These are phyloP conservation scores for Aspergillus arachidicola DNA, from an alignment of 2,329 filamentous ascomycete genomes.

Conservation along the genomic window DNA sequence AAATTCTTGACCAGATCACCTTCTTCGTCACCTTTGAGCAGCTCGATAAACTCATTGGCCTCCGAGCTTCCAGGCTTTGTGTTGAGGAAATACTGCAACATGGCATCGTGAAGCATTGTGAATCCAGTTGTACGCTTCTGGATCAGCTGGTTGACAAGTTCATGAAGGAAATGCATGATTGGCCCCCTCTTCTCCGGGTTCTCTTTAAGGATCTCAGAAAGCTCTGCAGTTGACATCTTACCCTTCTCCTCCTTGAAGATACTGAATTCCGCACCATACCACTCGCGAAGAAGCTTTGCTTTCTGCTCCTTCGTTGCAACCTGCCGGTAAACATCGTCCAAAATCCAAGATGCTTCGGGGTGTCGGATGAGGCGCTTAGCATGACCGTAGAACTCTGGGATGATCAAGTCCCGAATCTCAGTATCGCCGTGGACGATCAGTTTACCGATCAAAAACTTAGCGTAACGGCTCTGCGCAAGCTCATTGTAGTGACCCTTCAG, in stretches of 20 bases:
- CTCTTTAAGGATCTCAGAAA: slow-evolving; percentile 72
- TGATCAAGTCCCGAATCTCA: slow-evolving; percentile 83
- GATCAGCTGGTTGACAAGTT: slow-evolving; percentile 86
- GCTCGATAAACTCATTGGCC: slow-evolving; percentile 82
- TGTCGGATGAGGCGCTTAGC: slow-evolving; percentile 94
- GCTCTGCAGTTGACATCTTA: slow-evolving; percentile 60
- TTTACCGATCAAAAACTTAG: slow-evolving; percentile 96
- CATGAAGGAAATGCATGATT: slow-evolving; percentile 82
- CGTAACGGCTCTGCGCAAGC: slow-evolving; percentile 91
- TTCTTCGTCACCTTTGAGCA: slow-evolving; percentile 87
- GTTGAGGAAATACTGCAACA: slow-evolving; percentile 93
- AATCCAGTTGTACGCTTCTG: slow-evolving; percentile 98
- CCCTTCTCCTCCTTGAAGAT: slow-evolving; percentile 68
- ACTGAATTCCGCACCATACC: slow-evolving; percentile 93
- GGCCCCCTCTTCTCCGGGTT: slow-evolving; percentile 83
- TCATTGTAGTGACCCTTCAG: slow-evolving; percentile 81
- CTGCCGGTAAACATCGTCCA: slow-evolving; percentile 93
- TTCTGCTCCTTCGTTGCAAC: slow-evolving; percentile 86
- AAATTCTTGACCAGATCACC: slow-evolving; percentile 92
- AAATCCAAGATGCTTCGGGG: slow-evolving; percentile 93
- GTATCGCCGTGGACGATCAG: slow-evolving; percentile 88
- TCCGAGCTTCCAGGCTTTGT: slow-evolving; percentile 77
- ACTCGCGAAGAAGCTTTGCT: slow-evolving; percentile 81
- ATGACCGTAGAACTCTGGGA: slow-evolving; percentile 93
- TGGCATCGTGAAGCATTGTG: slow-evolving; percentile 96